Conservation (phyloP, 495 filamentous ascomycete species). For the Xylaria nigripes region DNA sequence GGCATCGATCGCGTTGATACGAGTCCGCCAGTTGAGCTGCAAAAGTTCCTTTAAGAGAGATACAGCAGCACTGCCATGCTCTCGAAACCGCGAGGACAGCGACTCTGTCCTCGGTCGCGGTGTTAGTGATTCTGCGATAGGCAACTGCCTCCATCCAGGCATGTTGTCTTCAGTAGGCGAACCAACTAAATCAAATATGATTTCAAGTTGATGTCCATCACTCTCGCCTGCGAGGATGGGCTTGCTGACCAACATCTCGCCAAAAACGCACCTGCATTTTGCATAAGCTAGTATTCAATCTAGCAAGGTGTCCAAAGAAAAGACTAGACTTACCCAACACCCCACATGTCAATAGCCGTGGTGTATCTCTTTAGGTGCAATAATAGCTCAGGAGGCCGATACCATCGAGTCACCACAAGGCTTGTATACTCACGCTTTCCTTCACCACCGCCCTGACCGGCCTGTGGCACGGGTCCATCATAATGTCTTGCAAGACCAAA, state of each 20-base stretch:
- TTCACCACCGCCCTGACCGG: conserved; percentile 74
- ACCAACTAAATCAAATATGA: conserved; percentile 91
- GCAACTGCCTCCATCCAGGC: conserved; percentile 80
- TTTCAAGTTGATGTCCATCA: conserved; percentile 79
- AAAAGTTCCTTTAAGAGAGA: conserved; percentile 76
- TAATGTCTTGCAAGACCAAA: conserved; percentile 93
- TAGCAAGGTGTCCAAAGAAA: background rate
- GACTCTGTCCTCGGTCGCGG: conserved; percentile 58
- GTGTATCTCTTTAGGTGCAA: conserved; percentile 83
- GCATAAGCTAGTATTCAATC: conserved; percentile 21
- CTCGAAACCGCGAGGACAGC: conserved; percentile 61
- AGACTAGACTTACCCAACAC: conserved; percentile 65
- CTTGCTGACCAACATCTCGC: conserved; percentile 93
- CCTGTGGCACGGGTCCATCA: conserved; percentile 71
- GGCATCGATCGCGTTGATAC: conserved; percentile 92
- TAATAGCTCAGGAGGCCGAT: conserved; percentile 87
- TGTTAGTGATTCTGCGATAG: conserved; percentile 67
- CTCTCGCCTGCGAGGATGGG: conserved; percentile 86
- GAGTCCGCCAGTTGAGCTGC: conserved; percentile 75
- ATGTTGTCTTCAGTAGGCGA: conserved; percentile 85
- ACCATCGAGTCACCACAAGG: conserved; percentile 94
- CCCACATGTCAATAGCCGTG: conserved; percentile 96
- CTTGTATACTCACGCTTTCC: conserved; percentile 87
- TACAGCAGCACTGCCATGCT: conserved; percentile 60
- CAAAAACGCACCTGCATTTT: conserved; percentile 75